Percentiles rank a stretch among this genome's conserved stretches.
Evolutionary conservation across 2,329 filamentous ascomycete genomes (phyloP).

Genomic region (Cercospora sp.): DNA sequence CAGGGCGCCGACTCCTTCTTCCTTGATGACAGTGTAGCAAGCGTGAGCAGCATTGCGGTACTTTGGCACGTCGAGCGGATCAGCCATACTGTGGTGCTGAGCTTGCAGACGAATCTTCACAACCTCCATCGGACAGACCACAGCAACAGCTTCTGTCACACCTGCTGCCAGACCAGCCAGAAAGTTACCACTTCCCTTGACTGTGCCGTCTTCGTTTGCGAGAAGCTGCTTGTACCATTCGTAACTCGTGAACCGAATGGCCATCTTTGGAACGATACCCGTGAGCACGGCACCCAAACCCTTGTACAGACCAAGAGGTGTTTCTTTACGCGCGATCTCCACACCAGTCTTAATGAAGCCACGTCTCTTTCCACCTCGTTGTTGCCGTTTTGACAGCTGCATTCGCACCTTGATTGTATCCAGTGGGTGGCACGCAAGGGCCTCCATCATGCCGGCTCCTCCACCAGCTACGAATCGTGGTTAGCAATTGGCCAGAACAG

Average conservation of each 20-base stretch:
- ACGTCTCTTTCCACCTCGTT: constrained; percentile 77
- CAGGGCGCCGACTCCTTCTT: constrained; percentile 83
- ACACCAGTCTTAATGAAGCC: constrained; percentile 84
- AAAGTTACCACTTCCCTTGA: constrained; percentile 73
- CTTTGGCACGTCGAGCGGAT: constrained; percentile 93
- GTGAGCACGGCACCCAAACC: constrained; percentile 95
- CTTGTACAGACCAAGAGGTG: constrained; percentile 92
- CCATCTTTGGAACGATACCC: constrained; percentile 98
- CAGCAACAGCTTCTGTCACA: constrained; percentile 91
- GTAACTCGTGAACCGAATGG: constrained; percentile 96
- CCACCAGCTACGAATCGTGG: constrained; percentile 70
- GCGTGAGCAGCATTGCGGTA: constrained; percentile 90
- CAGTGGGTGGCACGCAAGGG: constrained; percentile 89
- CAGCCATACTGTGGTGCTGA: constrained; percentile 96
- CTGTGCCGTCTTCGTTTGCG: constrained; percentile 64
- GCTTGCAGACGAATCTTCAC: constrained; percentile 98
- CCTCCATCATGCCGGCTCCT: constrained; percentile 99
- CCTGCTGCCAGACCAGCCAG: constrained; percentile 85
- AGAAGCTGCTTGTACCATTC: constrained; percentile 89
- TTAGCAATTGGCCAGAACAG: constrained; percentile 19
- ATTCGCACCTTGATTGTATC: constrained; percentile 99
- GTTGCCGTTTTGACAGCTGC: constrained; percentile 88
- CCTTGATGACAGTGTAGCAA: constrained; percentile 82
- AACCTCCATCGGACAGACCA: constrained; percentile 98
- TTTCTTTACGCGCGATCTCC: constrained; percentile 87